Percentiles rank a stretch among this genome's conserved stretches.
Evolutionary conservation across 768 basidiomycete genomes (phyloP).

Genomic region (button mushroom (Agaricus bisporus)): DNA sequence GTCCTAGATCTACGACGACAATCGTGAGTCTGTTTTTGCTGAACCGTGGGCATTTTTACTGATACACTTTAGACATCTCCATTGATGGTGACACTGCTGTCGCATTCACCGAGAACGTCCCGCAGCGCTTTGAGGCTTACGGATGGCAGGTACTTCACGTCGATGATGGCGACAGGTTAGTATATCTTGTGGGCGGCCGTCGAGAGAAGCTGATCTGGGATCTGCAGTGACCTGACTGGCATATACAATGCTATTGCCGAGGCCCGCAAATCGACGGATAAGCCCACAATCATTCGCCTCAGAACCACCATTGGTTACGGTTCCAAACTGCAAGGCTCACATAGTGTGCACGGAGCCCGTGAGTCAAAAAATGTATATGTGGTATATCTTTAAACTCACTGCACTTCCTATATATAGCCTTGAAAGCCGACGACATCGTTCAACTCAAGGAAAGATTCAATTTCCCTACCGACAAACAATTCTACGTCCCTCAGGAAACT

Average conservation of each 20-base stretch:
- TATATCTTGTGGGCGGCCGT: slow-evolving; percentile 3
- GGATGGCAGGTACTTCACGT: slow-evolving; percentile 93
- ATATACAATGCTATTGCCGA: slow-evolving; percentile 77
- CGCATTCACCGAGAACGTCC: slow-evolving; percentile 93
- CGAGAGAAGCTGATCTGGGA: neutral
- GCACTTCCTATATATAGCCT: slow-evolving; percentile 39
- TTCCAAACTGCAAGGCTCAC: slow-evolving; percentile 88
- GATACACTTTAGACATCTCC: slow-evolving; percentile 65
- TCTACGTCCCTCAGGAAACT: slow-evolving; percentile 70
- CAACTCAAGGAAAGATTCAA: slow-evolving; percentile 80
- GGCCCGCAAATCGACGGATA: slow-evolving; percentile 68
- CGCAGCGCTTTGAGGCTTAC: slow-evolving; percentile 82
- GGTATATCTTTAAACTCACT: neutral
- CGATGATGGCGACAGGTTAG: slow-evolving; percentile 70
- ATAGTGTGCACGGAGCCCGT: slow-evolving; percentile 94
- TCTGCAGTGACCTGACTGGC: slow-evolving; percentile 58
- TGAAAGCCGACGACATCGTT: slow-evolving; percentile 88
- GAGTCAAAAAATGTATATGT: slow-evolving; percentile 26
- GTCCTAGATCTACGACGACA: slow-evolving; percentile 85
- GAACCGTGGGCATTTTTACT: neutral
- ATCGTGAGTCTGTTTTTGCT: slow-evolving; percentile 50
- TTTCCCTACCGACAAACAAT: slow-evolving; percentile 72
- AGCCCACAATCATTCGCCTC: slow-evolving; percentile 84
- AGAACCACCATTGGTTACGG: slow-evolving; percentile 92
- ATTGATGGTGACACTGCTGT: slow-evolving; percentile 91